Percentiles rank a stretch among this genome's conserved stretches.
These are phyloP conservation scores for Stemphylium beticola DNA, from an alignment of 2,329 filamentous ascomycete genomes.

Conservation along the genomic window DNA sequence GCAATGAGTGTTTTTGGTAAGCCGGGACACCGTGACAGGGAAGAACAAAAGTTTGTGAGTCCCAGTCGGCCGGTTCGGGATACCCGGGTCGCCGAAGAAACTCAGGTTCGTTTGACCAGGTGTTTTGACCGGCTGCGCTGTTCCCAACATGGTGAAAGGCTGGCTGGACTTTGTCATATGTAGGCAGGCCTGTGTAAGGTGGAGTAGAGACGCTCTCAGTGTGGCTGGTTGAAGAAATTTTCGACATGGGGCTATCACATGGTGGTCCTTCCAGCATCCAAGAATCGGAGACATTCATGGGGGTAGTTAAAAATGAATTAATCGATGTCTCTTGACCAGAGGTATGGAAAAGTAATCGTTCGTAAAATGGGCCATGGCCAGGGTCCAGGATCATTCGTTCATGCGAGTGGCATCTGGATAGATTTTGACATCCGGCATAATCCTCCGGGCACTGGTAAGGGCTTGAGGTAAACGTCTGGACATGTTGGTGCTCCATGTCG, in stretches of 20 bases:
- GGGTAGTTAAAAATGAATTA: slow-evolving; percentile 4
- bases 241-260: slow-evolving; percentile 19
- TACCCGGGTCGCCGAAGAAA: slow-evolving; percentile 3
- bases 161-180: slow-evolving; percentile 2
- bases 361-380: slow-evolving; percentile 12
- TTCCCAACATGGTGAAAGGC: background rate
- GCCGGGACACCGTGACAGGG: background rate
- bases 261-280: slow-evolving; percentile 18
- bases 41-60: slow-evolving; percentile 2
- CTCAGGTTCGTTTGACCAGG: background rate
- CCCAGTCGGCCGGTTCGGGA: slow-evolving; percentile 1
- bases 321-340: slow-evolving; percentile 1
- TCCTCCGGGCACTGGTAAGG: slow-evolving; percentile 13
- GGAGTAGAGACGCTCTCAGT: slow-evolving; percentile 20
- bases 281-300: slow-evolving; percentile 12
- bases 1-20: background rate
- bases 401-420: slow-evolving; percentile 2
- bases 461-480: slow-evolving; percentile 15
- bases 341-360: slow-evolving; percentile 2
- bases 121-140: background rate
- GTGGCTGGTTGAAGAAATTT: slow-evolving; percentile 17
- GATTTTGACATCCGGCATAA: slow-evolving; percentile 3
- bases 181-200: background rate
- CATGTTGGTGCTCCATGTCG: slow-evolving; percentile 17
- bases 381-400: slow-evolving; percentile 2